Evolutionary conservation across 2,329 filamentous ascomycete species (phyloP).

Genomic region (Penicillium digitatum): DNA sequence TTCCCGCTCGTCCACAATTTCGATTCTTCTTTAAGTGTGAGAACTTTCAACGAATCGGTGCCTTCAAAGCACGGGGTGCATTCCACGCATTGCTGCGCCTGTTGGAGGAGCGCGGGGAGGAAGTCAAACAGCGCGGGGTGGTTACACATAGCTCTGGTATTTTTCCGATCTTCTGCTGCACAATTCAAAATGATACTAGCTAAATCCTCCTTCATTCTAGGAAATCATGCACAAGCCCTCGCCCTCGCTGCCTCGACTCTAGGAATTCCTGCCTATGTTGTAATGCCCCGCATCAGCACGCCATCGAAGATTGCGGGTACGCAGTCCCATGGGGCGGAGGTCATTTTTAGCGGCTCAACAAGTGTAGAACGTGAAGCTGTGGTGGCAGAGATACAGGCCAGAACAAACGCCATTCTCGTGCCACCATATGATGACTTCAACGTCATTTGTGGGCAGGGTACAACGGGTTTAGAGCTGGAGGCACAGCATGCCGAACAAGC

Average conservation of each 20-base stretch:
- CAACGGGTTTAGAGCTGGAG: slow-evolving; percentile 76
- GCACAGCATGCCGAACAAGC: slow-evolving; percentile 62
- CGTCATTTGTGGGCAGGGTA: slow-evolving; percentile 92
- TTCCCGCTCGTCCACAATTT: slow-evolving; percentile 62
- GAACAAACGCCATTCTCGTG: slow-evolving; percentile 73
- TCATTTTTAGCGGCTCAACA: slow-evolving; percentile 80
- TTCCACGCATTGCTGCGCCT: slow-evolving; percentile 78
- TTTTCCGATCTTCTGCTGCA: slow-evolving; percentile 11
- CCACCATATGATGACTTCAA: slow-evolving; percentile 91
- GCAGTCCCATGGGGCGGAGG: slow-evolving; percentile 67
- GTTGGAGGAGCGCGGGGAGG: slow-evolving; percentile 59
- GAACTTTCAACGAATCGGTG: slow-evolving; percentile 84
- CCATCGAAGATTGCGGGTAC: slow-evolving; percentile 86
- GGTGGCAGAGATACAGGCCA: slow-evolving; percentile 61
- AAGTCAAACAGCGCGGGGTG: slow-evolving; percentile 64
- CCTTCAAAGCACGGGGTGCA: slow-evolving; percentile 87
- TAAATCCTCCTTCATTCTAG: slow-evolving; percentile 45
- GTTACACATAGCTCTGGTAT: slow-evolving; percentile 85
- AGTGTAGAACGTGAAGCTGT: slow-evolving; percentile 75
- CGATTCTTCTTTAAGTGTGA: slow-evolving; percentile 93
- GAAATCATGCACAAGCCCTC: slow-evolving; percentile 92
- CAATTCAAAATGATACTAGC: background rate
- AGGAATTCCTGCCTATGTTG: slow-evolving; percentile 74
- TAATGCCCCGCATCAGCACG: slow-evolving; percentile 85
- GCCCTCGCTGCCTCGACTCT: slow-evolving; percentile 74